phyloP scores from a whole-genome alignment of 1,284 basidiomycete species.

The Tilletia walkeri region DNA sequence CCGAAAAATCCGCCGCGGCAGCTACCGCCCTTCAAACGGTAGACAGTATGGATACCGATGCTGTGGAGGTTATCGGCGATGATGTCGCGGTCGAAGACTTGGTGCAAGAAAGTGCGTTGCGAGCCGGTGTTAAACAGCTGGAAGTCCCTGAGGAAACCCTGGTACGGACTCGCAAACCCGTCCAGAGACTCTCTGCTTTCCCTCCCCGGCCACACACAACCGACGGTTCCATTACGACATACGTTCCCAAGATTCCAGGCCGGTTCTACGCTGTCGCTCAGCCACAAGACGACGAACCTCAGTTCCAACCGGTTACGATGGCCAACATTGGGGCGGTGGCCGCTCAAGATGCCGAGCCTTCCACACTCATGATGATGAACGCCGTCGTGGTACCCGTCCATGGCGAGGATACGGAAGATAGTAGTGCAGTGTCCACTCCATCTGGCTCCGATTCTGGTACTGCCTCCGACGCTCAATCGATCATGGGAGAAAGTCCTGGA shows the following conservation, averaged over 20 bases:
- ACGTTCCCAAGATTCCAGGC: conserved; percentile 12
- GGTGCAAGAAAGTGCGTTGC: background rate
- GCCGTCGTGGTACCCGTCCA: background rate
- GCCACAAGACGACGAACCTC: background rate
- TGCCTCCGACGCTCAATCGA: background rate
- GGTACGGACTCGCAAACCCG: conserved; percentile 7
- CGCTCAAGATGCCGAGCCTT: background rate
- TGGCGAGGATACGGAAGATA: background rate
- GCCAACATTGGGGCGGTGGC: background rate
- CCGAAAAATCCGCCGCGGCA: background rate
- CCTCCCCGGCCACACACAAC: conserved; percentile 9
- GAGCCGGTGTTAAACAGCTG: background rate
- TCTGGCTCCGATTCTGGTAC: background rate
- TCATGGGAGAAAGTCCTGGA: background rate
- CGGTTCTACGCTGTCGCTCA: background rate
- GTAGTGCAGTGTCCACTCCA: background rate
- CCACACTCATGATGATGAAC: background rate
- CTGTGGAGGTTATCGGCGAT: background rate
- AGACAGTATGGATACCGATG: background rate
- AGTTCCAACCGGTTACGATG: background rate
- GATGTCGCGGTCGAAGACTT: background rate
- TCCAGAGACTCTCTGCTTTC: conserved; percentile 1
- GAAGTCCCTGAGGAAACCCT: background rate
- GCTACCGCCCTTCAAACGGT: background rate
- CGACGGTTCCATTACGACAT: background rate